Conservation (phyloP, 768 basidiomycete genomes). For the Termitomyces eurrhizus region DNA sequence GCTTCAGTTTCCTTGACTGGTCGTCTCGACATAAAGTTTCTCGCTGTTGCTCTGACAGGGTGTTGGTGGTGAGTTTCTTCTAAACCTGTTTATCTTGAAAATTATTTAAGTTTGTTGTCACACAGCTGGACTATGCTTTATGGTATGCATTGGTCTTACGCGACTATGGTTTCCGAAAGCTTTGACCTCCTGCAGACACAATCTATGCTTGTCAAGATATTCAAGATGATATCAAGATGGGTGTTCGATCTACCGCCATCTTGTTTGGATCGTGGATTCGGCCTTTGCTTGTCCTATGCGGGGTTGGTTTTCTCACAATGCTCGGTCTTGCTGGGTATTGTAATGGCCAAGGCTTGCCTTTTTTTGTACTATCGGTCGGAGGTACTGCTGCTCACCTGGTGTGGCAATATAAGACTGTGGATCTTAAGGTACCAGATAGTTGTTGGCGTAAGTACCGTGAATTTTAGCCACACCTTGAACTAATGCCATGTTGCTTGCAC, state of each 20-base stretch:
- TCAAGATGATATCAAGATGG: conserved; percentile 64
- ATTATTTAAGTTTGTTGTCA: background rate
- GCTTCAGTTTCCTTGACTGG: conserved; percentile 42
- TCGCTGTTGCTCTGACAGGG: conserved; percentile 31
- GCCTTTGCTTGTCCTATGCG: conserved; percentile 51
- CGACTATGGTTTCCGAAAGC: background rate
- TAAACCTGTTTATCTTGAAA: background rate
- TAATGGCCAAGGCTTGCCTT: conserved; percentile 48
- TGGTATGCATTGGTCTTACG: conserved; percentile 22
- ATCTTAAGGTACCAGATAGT: conserved; percentile 39
- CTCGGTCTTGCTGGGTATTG: conserved; percentile 50
- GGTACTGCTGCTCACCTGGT: conserved; percentile 39
- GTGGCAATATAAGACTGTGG: conserved; percentile 45
- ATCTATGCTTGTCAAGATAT: conserved; percentile 77
- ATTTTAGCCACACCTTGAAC: background rate
- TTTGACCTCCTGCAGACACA: conserved; percentile 13
- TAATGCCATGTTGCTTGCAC: background rate
- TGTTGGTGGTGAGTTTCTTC: conserved; percentile 41
- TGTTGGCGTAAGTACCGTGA: conserved; percentile 37
- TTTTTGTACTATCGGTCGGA: conserved; percentile 42
- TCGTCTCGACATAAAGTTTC: conserved; percentile 26
- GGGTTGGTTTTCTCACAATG: conserved; percentile 44
- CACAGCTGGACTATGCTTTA: conserved; percentile 49
- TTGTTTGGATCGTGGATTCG: conserved; percentile 61
- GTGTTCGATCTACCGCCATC: conserved; percentile 75